Conservation (phyloP, 75 land plant species). For the Azolla pinnata region DNA sequence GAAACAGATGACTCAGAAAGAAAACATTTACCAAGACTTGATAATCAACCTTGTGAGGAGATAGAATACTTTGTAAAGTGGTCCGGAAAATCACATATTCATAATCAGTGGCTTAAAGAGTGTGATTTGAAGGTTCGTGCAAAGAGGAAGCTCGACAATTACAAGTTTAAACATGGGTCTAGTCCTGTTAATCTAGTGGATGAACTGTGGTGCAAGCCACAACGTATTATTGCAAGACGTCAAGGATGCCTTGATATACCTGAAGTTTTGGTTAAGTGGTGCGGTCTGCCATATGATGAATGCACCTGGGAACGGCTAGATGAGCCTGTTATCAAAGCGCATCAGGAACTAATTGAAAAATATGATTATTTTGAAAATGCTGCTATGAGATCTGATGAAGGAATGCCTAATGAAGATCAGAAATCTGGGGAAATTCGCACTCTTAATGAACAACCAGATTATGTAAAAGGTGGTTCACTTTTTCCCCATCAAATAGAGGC, state of each 20-base stretch:
- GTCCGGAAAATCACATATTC: slow-evolving; percentile 83
- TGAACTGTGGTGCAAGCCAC: slow-evolving; percentile 75
- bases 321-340: slow-evolving; percentile 48
- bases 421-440: slow-evolving; percentile 34
- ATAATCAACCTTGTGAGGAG: background rate
- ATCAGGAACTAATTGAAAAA: slow-evolving; percentile 34
- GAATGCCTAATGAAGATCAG: slow-evolving; percentile 6
- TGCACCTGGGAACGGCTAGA: slow-evolving; percentile 88
- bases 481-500: slow-evolving; percentile 99
- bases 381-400: slow-evolving; percentile 25
- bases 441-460: slow-evolving; percentile 73
- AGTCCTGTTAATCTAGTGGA: slow-evolving; percentile 50
- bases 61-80: slow-evolving; percentile 88
- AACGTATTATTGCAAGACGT: slow-evolving; percentile 58
- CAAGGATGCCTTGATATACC: slow-evolving; percentile 15
- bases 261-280: slow-evolving; percentile 89
- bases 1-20: slow-evolving; percentile 4
- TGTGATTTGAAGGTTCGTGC: slow-evolving; percentile 53
- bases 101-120: slow-evolving; percentile 83
- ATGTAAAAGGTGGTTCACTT: slow-evolving; percentile 73
- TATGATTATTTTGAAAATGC: slow-evolving; percentile 52
- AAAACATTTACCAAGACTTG: background rate
- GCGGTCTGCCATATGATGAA: slow-evolving; percentile 81
- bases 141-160: slow-evolving; percentile 85
- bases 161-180: slow-evolving; percentile 73